phyloP scores from a whole-genome alignment of 2,329 filamentous ascomycete species.

The Aspergillus pseudoviridinutans region DNA sequence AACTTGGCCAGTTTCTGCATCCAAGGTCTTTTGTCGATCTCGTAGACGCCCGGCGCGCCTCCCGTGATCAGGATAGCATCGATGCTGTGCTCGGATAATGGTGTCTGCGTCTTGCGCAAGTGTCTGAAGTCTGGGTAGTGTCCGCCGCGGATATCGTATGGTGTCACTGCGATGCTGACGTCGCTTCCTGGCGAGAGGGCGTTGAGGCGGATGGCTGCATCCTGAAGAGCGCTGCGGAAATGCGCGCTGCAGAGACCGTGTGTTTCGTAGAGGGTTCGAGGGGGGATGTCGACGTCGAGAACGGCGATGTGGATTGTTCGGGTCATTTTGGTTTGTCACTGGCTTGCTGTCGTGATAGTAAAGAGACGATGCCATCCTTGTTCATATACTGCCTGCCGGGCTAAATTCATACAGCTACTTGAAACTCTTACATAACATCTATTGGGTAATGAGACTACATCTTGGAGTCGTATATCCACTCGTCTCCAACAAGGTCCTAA shows the following conservation, averaged over 20 bases:
- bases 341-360: neutral
- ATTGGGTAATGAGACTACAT: neutral
- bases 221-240: conserved; percentile 21
- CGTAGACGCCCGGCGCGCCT: conserved; percentile 21
- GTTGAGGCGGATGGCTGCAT: conserved; percentile 20
- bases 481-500: neutral
- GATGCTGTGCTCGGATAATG: conserved; percentile 7
- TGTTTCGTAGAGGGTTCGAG: conserved; percentile 21
- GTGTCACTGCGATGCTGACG: conserved; percentile 18
- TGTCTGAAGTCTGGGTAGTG: conserved; percentile 21
- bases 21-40: conserved; percentile 20
- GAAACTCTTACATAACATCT: neutral
- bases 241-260: conserved; percentile 23
- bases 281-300: conserved; percentile 24
- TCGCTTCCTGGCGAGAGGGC: conserved; percentile 9
- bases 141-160: conserved; percentile 23
- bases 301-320: conserved; percentile 23
- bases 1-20: conserved; percentile 20
- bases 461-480: neutral
- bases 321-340: conserved; percentile 9
- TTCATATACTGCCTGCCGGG: neutral
- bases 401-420: neutral
- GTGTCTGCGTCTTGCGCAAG: neutral
- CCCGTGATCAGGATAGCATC: conserved; percentile 31
- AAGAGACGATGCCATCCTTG: neutral